A percentile compares a stretch with the other conserved stretches of the same genome.
phyloP scores from a whole-genome alignment of 345 rosid species.

The Boechera stricta region DNA sequence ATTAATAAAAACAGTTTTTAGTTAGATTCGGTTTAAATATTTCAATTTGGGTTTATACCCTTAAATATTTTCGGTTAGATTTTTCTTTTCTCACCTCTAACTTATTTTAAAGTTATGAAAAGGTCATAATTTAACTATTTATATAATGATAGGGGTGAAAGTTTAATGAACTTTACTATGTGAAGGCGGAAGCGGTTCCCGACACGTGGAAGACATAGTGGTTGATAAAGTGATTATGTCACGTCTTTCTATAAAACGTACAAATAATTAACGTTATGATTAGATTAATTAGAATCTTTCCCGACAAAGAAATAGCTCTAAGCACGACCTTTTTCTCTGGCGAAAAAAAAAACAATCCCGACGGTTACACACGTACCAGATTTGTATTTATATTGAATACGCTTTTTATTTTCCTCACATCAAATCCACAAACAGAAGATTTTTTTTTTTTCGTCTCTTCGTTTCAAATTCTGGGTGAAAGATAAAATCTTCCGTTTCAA shows the following conservation, averaged over 20 bases:
- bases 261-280: neutral
- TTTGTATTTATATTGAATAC: constrained; percentile 2
- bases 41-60: neutral
- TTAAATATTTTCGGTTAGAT: too few species aligned
- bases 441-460: neutral
- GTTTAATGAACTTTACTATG: neutral
- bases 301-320: constrained; percentile 28
- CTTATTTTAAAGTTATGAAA: neutral
- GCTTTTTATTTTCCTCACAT: neutral
- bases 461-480: neutral
- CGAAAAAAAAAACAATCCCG: neutral
- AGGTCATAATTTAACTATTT: neutral
- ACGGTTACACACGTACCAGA: constrained; percentile 3
- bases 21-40: neutral
- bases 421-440: neutral
- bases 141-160: neutral
- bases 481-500: neutral
- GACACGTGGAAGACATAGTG: constrained; percentile 7
- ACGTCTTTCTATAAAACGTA: constrained; percentile 26
- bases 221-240: constrained; percentile 27
- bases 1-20: neutral
- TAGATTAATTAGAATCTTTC: neutral
- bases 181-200: neutral
- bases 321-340: constrained; percentile 38
- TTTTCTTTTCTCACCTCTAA: too few species aligned